Base-by-base conservation (phyloP, 1,284 basidiomycete species). In the Naganishia liquefaciens region DNA sequence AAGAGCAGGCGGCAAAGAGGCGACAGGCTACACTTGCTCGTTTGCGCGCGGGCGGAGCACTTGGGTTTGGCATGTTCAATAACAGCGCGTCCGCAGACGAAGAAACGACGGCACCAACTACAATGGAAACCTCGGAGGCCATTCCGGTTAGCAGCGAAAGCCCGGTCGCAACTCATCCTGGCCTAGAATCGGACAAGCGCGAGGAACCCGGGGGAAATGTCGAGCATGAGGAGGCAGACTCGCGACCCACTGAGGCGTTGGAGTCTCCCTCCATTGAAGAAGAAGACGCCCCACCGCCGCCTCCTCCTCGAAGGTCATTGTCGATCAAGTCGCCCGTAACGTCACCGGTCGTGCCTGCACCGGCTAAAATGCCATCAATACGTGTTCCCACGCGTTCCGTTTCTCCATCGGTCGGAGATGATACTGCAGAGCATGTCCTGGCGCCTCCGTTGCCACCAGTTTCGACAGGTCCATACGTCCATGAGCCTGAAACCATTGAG, bases 31-130 rank as follows among this genome's bases (percentile, higher is more conserved):
- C 75, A 1, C 68, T 79, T 6, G 78, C 78, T 6, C 69, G 78
- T 51, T 66, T 79, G 23, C 69, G 75, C 52, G 78, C 77, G 13
- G 76, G 76, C 10, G 78, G 77, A 5, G 71, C 75, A 1, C 68
- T 79, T 1, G 76, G 77, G 3, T 76, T 77, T 21, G 77, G 78
- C 5, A 74, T 80, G 70, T 78, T 78, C 69, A 73, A 72, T 46
- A 70, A 46, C 11, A 52, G 47, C 33, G 49, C 19, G 15, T 43
- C 50, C 11, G 64, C 52, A n/a, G n/a, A n/a, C 28, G 49, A 49
- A 10, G 54, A 60, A 9, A 54, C 51, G 4, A 23, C 21, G 10
- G 49, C 43, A n/a, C 39, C 39, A 13, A 37, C 50, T 23, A 40
- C 60, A 15, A 17, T 50, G 21, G 50, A 52, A 23, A 51, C 60